Conservation (phyloP, 345 rosid species). For the Sonneratia caseolaris region DNA sequence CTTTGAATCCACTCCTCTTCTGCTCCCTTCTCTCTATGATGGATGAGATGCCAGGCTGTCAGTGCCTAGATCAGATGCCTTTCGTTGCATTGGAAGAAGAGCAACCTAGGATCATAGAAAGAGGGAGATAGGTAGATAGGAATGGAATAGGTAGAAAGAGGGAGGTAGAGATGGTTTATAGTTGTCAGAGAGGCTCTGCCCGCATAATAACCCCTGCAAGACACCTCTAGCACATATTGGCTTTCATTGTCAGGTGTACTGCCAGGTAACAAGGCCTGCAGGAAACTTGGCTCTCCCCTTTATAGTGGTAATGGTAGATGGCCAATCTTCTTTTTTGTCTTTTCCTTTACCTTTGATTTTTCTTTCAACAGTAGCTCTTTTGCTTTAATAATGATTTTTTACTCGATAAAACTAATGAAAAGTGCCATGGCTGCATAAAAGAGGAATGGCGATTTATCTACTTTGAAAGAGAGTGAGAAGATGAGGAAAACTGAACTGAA, state of each 20-base stretch:
- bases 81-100: neutral
- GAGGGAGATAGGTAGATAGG: no score
- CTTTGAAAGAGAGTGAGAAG: neutral
- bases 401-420: neutral
- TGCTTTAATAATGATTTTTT: neutral
- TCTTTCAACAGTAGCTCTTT: neutral
- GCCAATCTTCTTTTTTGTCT: neutral
- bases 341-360: neutral
- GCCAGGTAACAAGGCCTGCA: neutral
- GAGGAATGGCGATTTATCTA: no score
- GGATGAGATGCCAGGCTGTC: neutral
- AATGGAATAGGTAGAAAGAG: neutral
- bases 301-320: neutral
- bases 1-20: neutral
- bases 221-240: neutral
- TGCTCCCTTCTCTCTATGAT: neutral
- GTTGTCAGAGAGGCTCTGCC: neutral
- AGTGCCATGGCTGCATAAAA: neutral
- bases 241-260: neutral
- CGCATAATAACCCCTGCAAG: neutral
- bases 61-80: no score
- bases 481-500: neutral
- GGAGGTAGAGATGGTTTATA: neutral
- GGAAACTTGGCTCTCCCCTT: neutral
- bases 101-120: neutral